A percentile compares a stretch with the other conserved stretches of the same genome.
Evolutionary conservation across 345 rosid genomes (phyloP).

Genomic region (Citrus hindsii): DNA sequence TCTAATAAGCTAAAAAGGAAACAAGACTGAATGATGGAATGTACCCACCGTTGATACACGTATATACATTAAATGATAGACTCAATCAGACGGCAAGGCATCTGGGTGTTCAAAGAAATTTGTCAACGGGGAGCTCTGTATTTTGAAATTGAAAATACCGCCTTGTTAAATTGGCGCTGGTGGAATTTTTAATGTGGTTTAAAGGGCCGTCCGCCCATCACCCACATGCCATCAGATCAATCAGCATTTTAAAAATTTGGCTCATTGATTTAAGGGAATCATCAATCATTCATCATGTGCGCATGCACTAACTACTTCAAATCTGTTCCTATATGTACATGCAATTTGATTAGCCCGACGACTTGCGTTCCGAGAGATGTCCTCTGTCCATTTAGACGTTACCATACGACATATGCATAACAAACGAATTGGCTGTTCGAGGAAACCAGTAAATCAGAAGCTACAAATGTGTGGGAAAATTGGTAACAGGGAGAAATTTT

Average conservation of each 20-base stretch:
- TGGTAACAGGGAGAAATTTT: not conserved
- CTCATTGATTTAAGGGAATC: too few relatives aligned
- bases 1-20: not conserved
- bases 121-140: not conserved
- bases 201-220: not conserved
- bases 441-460: not conserved
- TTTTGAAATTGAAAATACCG: not conserved
- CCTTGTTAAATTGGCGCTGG: not conserved
- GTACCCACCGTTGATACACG: not conserved
- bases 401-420: too few relatives aligned
- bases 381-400: not conserved
- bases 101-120: too few relatives aligned
- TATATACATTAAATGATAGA: not conserved
- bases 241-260: too few relatives aligned
- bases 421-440: too few relatives aligned
- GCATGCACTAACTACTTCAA: not conserved
- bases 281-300: too few relatives aligned
- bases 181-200: not conserved
- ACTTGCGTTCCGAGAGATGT: not conserved
- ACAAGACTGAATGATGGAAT: constrained; percentile 12
- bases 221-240: too few relatives aligned
- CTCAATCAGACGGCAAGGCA: not conserved
- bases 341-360: not conserved
- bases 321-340: not conserved
- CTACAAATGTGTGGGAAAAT: not conserved